Base-by-base conservation (phyloP, 495 filamentous ascomycete species). In the Stereocaulon alpinum region DNA sequence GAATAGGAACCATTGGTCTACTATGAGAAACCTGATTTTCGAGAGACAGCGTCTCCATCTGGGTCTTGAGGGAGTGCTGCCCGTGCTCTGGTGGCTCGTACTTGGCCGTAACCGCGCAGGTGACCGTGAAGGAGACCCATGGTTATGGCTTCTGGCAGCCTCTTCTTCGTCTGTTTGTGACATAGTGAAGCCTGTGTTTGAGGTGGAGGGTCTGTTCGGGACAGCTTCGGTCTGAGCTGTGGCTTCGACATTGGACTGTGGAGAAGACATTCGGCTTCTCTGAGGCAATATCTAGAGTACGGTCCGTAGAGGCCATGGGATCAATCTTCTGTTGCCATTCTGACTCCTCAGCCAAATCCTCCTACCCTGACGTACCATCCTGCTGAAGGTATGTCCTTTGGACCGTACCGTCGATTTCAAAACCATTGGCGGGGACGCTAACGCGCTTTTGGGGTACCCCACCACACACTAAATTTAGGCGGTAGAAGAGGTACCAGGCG, bases 1-100 rank as follows among this genome's bases (percentile, higher is more conserved):
- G 56, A 82, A 72, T 18, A 81, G 71, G 40, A 83, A 75, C 77
- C 79, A 83, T 64, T 83, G 80, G 49, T 73, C 73, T 32, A 75
- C 67, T 59, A 83, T 60, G 61, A 80, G 71, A 40, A 24, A 50
- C 2, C 9, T 50, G 24, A 50, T 27, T 2, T 50, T 32, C 4
- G 47, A 50, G 30, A 50, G 47, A 50, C 9, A 30, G 17, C 47
- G 24, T 50, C 47, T 50, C 27, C 47, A 50, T 50, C 10, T 50
- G 3, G 24, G 24, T 30, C 47, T n/a, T 50, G 47, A 50, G n/a
- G 24, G 47, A n/a, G 24, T 50, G 27, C 47, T n/a, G 24, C 24
- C 24, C 1, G 14, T 49, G 24, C 5, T 30, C 10, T 32, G 47
- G 27, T 50, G 27, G 30, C 27, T 50, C 6, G 4, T 49, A 22